Evolutionary conservation across 352 stramenopile species (phyloP).

Genomic region (Globisporangium spinosum): DNA sequence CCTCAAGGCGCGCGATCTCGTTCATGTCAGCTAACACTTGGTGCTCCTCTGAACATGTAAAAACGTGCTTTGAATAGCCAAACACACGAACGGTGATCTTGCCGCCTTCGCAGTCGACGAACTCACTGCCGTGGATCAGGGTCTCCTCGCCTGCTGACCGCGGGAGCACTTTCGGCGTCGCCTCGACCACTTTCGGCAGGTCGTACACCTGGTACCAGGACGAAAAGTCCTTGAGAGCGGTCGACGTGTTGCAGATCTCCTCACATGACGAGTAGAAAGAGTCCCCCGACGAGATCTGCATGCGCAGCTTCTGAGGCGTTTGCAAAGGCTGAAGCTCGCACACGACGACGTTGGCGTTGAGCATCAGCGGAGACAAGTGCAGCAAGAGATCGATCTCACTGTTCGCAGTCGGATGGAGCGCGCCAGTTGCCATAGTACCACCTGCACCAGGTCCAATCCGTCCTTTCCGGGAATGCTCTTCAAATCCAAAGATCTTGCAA

Average conservation of each 20-base stretch:
- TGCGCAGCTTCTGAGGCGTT: slow-evolving; percentile 32
- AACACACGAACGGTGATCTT: slow-evolving; percentile 47
- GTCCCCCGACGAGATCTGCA: slow-evolving; percentile 66
- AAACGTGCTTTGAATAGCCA: slow-evolving; percentile 29
- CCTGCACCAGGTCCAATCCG: slow-evolving; percentile 14
- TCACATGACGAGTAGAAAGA: slow-evolving; percentile 40
- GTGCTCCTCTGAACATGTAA: slow-evolving; percentile 28
- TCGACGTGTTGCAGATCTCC: slow-evolving; percentile 12
- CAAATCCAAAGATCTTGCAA: slow-evolving; percentile 28
- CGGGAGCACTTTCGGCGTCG: slow-evolving; percentile 45
- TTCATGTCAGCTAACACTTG: slow-evolving; percentile 36
- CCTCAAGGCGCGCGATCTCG: slow-evolving; percentile 22
- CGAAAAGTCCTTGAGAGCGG: neutral
- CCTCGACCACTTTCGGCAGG: slow-evolving; percentile 35
- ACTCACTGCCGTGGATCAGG: slow-evolving; percentile 34
- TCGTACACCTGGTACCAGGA: slow-evolving; percentile 47
- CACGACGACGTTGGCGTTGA: slow-evolving; percentile 35
- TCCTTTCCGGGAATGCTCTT: slow-evolving; percentile 55
- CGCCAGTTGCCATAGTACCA: neutral
- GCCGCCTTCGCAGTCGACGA: slow-evolving; percentile 33
- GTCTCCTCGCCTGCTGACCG: slow-evolving; percentile 55
- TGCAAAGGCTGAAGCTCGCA: slow-evolving; percentile 29
- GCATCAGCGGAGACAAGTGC: slow-evolving; percentile 55
- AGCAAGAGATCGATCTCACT: slow-evolving; percentile 59
- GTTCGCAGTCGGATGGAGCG: neutral